Base-by-base conservation (phyloP, 352 stramenopile species). In the Paralagenidium karlingii region DNA sequence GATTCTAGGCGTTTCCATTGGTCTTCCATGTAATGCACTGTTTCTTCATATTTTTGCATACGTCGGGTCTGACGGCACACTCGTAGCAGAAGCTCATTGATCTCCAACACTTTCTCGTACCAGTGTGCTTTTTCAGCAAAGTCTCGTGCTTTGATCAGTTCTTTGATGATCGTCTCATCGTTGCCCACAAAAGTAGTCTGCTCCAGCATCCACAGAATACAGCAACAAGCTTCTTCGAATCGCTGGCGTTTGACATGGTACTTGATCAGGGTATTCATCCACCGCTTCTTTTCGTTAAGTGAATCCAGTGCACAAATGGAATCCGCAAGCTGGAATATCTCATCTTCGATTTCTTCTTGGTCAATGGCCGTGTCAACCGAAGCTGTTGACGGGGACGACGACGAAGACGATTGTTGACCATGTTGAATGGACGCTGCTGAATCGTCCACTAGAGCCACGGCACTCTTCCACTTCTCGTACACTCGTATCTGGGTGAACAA, bases 261-360 rank as follows among this genome's bases (percentile, higher is more conserved):
- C 41, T 59, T 53, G 9, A 77, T 34, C 18, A 88, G 38, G 3
- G 70, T 68, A 39, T 78, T 56, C 24, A 85, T 43, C 66, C 73
- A 84, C 15, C 59, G 43, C 8, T 56, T 51, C 32, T 83, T 82
- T n/a, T 79, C 63, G 0, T 69, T 49, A 20, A 77, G 21, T 2
- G 83, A 53, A 59, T 65, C 80, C 28, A 66, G 52, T 0, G 53
- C 38, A 1, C 70, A 82, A n/a, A 88, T 66, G 11, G 64, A 60
- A 9, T 67, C 45, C 8, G 68, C 43, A 9, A 85, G 41, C 1
- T 47, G 47, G 24, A 68, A 56, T 1, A 83, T 19, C 0, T 50
- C 75, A 48, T 88, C 70, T 56, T 83, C 66, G n/a, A 88, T 60
- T 15, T 65, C 63, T 43, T 88, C 74, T 8, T 55, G 58, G 32